Evolutionary conservation across 768 basidiomycete species (phyloP).

Genomic region (Amanita muscaria): DNA sequence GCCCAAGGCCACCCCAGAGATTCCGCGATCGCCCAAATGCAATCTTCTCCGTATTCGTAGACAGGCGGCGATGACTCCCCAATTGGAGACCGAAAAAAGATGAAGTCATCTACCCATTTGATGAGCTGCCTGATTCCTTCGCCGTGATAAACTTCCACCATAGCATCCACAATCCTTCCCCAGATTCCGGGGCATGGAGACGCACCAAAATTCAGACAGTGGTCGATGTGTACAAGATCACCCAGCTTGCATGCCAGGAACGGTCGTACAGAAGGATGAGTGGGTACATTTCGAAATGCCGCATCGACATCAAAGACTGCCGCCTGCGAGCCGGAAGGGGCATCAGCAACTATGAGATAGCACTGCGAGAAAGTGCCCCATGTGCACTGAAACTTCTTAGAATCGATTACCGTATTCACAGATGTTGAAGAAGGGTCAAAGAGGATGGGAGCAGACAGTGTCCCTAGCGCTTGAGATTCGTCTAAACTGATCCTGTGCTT

Average conservation of each 20-base stretch:
- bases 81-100: conserved; percentile 19
- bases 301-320: too few species aligned
- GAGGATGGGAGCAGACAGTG: neutral
- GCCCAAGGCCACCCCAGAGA: conserved; percentile 29
- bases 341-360: conserved; percentile 17
- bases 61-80: neutral
- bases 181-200: conserved; percentile 21
- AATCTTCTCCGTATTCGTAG: conserved; percentile 13
- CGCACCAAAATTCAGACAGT: conserved; percentile 19
- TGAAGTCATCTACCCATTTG: conserved; percentile 31
- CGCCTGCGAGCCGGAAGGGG: conserved; percentile 25
- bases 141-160: conserved; percentile 15
- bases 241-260: conserved; percentile 18
- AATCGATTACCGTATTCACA: too few species aligned
- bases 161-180: conserved; percentile 23
- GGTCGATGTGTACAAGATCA: conserved; percentile 20
- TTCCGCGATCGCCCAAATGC: conserved; percentile 16
- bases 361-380: too few species aligned
- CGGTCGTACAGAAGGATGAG: conserved; percentile 18
- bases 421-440: conserved; percentile 9
- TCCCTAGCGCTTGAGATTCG: neutral
- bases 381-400: too few species aligned
- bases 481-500: conserved; percentile 16
- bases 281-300: conserved; percentile 27
- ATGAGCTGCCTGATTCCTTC: conserved; percentile 14